Evolutionary conservation across 2,329 filamentous ascomycete genomes (phyloP), one percentile per base, ranked within the genome.

Genomic region (Colletotrichum sp.): DNA sequence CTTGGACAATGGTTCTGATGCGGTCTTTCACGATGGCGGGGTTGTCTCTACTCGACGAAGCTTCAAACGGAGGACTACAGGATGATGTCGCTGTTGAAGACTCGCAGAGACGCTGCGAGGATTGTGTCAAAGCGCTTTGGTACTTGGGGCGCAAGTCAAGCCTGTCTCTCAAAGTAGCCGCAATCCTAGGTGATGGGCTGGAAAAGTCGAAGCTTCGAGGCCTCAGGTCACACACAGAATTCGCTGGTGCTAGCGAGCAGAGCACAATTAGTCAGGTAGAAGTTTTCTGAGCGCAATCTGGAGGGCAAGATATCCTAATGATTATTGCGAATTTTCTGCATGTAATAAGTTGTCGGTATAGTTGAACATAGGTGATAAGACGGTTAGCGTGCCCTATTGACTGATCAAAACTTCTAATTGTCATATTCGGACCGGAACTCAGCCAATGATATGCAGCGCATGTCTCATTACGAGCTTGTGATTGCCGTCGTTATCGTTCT

Each of bases 121-220:
- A 86, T 65, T 91, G 89, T 78, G 86, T 91, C 21, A 85, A 85
- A 78, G 90, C 89, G 4, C 82, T 92, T 30, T 90, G 88, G 85
- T 88, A 88, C 69, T 82, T 92, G 21, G 90, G 90, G 3, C 87
- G 87, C 73, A 92, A 91, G 79, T 75, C 73, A 5, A 65, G 57
- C 16, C 7, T 75, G 6, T 73, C 73, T 1, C n/a, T 64, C 5
- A 64, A 73, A 18, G 64, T 75, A 7, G 73, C 73, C 15, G 43
- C 21, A 8, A 94, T 95, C 78, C 85, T 95, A 9, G 94, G 92
- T 10, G 93, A 95, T 84, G 94, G 92, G 80, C 85, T 94, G 82
- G 93, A 73, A n/a, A 93, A 34, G 94, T 93, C 4, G 94, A 89
- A 94, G 86, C 21, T 66, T n/a, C 43, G 43, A 13, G 43, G 43